phyloP scores from a whole-genome alignment of 257 asterid species.

The Vinca minor region DNA sequence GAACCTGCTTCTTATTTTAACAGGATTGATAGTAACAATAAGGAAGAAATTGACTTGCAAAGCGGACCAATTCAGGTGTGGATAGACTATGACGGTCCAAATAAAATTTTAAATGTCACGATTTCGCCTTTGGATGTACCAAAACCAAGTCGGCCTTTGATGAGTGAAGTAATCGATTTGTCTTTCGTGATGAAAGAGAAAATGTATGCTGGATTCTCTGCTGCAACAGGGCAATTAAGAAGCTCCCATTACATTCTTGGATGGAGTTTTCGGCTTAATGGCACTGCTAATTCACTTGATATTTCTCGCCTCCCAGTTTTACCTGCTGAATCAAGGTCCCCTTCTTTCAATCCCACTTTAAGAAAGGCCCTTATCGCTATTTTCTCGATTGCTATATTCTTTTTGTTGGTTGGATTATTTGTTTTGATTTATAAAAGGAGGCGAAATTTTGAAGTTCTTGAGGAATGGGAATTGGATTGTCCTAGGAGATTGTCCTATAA shows the following conservation, averaged over 20 bases:
- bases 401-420: constrained; percentile 22
- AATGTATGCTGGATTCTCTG: constrained; percentile 58
- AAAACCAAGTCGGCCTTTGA: constrained; percentile 39
- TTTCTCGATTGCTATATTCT: constrained; percentile 29
- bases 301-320: constrained; percentile 28
- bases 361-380: constrained; percentile 33
- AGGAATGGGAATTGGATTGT: constrained; percentile 73
- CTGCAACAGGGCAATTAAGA: constrained; percentile 47
- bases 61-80: constrained; percentile 49
- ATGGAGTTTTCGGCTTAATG: constrained; percentile 62
- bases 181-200: constrained; percentile 20
- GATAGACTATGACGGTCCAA: constrained; percentile 55
- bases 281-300: constrained; percentile 32
- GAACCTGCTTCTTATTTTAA: constrained; percentile 21
- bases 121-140: constrained; percentile 22
- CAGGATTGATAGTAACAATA: not conserved
- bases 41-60: constrained; percentile 22
- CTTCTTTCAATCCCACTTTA: constrained; percentile 18
- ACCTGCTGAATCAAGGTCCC: constrained; percentile 15
- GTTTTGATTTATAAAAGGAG: constrained; percentile 23
- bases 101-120: constrained; percentile 35
- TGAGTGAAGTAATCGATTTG: constrained; percentile 11
- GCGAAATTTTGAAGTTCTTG: constrained; percentile 33
- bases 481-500: constrained; percentile 55
- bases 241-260: constrained; percentile 77